Conservation (phyloP, 139 green algal genomes). For the Tetraselmis striata region DNA sequence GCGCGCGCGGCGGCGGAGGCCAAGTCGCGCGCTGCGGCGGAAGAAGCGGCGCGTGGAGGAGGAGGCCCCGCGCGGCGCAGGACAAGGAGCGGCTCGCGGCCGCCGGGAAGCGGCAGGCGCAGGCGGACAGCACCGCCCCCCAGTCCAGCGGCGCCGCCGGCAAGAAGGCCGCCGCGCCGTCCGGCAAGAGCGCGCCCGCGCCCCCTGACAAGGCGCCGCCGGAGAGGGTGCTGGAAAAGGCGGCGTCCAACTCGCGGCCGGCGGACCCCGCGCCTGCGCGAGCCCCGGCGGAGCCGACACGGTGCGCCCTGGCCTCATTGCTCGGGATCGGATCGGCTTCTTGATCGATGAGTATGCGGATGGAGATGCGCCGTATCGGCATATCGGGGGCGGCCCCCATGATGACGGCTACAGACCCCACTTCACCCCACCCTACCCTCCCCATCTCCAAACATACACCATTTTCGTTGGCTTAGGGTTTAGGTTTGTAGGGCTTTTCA, state of each 20-base stretch:
- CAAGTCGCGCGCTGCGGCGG: slow-evolving; percentile 19
- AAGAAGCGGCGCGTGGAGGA: slow-evolving; percentile 9
- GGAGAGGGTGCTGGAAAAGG: background rate
- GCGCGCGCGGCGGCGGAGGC: slow-evolving; percentile 40
- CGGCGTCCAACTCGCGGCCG: background rate
- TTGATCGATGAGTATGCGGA: no score
- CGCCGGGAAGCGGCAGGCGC: background rate
- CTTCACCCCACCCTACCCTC: no score
- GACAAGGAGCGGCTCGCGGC: background rate
- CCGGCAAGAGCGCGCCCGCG: background rate
- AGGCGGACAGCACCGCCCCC: background rate
- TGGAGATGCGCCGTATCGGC: no score
- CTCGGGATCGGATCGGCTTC: no score
- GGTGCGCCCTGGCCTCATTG: no score
- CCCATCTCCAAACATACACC: no score
- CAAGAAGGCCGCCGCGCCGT: background rate
- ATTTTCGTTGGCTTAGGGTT: no score
- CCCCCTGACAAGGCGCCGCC: background rate
- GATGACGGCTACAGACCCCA: no score
- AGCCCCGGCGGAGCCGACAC: background rate
- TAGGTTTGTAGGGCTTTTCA: no score
- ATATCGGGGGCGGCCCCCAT: no score
- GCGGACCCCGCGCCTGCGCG: no score
- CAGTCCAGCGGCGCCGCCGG: background rate
- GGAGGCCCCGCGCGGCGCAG: background rate